Percentiles rank a stretch among this genome's conserved stretches.
These are phyloP conservation scores for Cladobotryum mycophilum DNA, from an alignment of 2,329 filamentous ascomycete species.

Conservation along the genomic window DNA sequence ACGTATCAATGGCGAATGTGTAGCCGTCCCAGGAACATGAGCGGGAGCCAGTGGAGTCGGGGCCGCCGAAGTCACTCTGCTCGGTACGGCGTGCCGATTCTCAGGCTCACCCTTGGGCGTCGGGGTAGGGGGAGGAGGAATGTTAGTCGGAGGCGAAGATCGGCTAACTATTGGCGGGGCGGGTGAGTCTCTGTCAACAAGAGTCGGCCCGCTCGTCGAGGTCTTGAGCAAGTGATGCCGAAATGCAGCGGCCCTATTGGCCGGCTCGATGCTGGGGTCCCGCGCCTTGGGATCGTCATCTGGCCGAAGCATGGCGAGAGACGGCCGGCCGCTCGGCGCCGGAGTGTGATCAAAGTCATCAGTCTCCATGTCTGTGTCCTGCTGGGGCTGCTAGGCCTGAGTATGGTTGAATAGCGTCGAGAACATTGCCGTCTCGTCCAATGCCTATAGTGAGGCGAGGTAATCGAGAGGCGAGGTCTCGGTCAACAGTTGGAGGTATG, in stretches of 20 bases:
- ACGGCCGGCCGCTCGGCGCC: constrained; percentile 24
- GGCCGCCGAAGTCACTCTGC: background rate
- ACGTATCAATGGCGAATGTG: background rate
- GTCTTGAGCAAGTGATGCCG: constrained; percentile 22
- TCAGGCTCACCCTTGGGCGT: constrained; percentile 6
- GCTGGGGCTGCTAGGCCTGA: constrained; percentile 15
- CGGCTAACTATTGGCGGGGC: constrained; percentile 15
- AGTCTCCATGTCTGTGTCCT: constrained; percentile 14
- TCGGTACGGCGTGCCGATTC: constrained; percentile 3
- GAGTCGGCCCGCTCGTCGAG: constrained; percentile 11
- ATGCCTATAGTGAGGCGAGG: background rate
- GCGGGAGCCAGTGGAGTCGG: background rate
- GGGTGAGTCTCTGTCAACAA: constrained; percentile 17
- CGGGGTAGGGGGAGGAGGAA: background rate
- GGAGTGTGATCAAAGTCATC: constrained; percentile 29
- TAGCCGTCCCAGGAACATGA: background rate
- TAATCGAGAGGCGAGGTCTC: constrained; percentile 4
- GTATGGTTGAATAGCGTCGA: constrained; percentile 18
- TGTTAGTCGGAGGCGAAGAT: background rate
- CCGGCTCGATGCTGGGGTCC: constrained; percentile 2
- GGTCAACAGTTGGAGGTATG: constrained; percentile 1
- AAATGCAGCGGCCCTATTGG: constrained; percentile 6
- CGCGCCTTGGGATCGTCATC: constrained; percentile 9
- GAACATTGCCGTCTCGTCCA: constrained; percentile 16
- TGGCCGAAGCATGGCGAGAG: constrained; percentile 17